Evolutionary conservation across 2,329 filamentous ascomycete species (phyloP), one percentile per base, ranked within the genome.

Genomic region (Fusarium subglutinans): DNA sequence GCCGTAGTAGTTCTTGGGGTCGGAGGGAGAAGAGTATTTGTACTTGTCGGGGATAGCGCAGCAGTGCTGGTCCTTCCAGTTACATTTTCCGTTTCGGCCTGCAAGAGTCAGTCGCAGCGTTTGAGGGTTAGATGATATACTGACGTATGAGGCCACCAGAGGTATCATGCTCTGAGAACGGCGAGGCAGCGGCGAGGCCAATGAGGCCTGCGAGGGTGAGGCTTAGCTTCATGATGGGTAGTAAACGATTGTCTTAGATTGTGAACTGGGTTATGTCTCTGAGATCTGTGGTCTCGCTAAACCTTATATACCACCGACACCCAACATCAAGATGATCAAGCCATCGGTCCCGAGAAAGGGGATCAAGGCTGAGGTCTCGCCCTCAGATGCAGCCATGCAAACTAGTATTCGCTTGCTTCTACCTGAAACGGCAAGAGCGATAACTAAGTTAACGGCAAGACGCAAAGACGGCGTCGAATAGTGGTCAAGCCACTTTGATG

Each of bases 21-120:
- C 26, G 14, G 33, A 15, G 5, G 45, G 26, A 9, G 48, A 47
- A 20, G 37, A 33, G 22, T 63, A 22, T 17, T 50, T 57, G 44
- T 66, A 67, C 14, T 50, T 50, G 37, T 61, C 37, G 1, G 59
- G 57, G 28, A 58, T 55, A 15, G 45, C 30, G 35, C 76, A 77
- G 26, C 72, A 77, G 33, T 54, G 35, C 40, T 70, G 63, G 15
- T 74, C 62, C 38, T 74, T 73, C 54, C 57, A 77, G 13, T 72
- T 56, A 12, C 75, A 77, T 20, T 51, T 75, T 20, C 26, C 43
- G 1, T 13, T 48, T 18, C 76, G 74, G 5, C 48, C 74, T 77
- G 11, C 4, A 8, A 0, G 8, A 3, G n/a, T 74, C 24, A 78
- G 70, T 12, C 13, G n/a, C 8, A 13, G 12, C 3, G 8, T 17